Evolutionary conservation across 2,329 filamentous ascomycete species (phyloP).

Genomic region (Trichoderma gracile): DNA sequence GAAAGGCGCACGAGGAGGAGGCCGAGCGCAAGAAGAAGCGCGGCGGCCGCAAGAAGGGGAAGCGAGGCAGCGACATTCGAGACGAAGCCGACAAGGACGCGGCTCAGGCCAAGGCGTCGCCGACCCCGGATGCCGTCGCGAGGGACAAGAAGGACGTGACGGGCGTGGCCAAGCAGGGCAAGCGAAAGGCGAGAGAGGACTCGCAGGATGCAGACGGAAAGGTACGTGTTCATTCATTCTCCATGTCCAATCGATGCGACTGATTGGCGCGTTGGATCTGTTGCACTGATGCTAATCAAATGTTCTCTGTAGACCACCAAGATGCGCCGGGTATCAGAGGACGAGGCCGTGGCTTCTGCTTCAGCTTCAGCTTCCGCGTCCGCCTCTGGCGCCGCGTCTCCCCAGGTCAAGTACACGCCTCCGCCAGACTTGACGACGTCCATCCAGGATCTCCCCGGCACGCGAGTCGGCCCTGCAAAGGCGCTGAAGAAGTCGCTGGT

Average conservation of each 20-base stretch:
- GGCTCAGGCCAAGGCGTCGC: constrained; percentile 43
- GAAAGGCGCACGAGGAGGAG: constrained; percentile 63
- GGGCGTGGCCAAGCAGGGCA: constrained; percentile 47
- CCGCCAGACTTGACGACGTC: constrained; percentile 54
- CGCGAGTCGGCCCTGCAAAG: constrained; percentile 68
- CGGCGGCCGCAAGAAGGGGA: constrained; percentile 65
- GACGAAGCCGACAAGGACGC: constrained; percentile 57
- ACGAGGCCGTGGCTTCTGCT: constrained; percentile 38
- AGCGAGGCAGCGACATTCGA: constrained; percentile 64
- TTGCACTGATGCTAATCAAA: constrained; percentile 22
- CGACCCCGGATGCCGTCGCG: constrained; percentile 43
- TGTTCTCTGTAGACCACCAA: constrained; percentile 42
- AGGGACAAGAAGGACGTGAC: constrained; percentile 56
- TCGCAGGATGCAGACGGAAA: constrained; percentile 55
- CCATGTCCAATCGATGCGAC: too few species aligned
- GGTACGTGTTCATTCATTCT: constrained; percentile 42
- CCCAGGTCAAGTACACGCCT: constrained; percentile 45
- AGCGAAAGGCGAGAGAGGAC: constrained; percentile 60
- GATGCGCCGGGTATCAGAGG: constrained; percentile 57
- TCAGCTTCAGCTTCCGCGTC: constrained; percentile 30
- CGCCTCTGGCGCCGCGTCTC: constrained; percentile 34
- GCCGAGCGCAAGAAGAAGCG: constrained; percentile 58
- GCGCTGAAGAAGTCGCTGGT: constrained; percentile 69
- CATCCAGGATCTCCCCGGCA: constrained; percentile 58
- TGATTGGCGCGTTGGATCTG: background rate